Base-by-base conservation (phyloP, 352 stramenopile genomes). In the Salisapilia sapeloensis region DNA sequence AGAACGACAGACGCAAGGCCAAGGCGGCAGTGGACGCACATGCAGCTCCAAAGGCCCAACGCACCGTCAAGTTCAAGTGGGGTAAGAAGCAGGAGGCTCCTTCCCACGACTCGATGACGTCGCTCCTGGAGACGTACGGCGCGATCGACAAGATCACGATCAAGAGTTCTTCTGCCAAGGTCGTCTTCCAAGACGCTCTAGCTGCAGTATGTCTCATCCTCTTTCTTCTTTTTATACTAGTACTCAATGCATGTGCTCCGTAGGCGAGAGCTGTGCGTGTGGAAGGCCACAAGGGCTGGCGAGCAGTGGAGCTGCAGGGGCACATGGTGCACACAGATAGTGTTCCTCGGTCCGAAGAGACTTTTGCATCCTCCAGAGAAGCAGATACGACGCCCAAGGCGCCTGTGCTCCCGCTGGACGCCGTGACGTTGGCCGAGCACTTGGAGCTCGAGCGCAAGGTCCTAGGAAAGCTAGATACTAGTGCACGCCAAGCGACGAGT, bases 11-110 rank as follows among this genome's bases (percentile, higher is more conserved):
- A n/a, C 31, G 31, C 5, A n/a, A 36, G 7, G 31, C 31, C n/a
- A n/a, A n/a, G n/a, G n/a, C n/a, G n/a, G n/a, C n/a, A n/a, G n/a
- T n/a, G n/a, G n/a, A 33, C 22, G 17, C 28, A 42, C 25, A 33
- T 5, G 31, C 39, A 25, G 49, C 40, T 10, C 41, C 55, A 11
- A 84, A 76, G 39, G 65, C 70, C 7, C 53, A 82, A 33, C 63
- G 72, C 8, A 83, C 66, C 3, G 61, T 89, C n/a, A 76, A 56
- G 4, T 46, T 89, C 25, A 82, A 82, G 33, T 89, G 72, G 72
- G 63, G 81, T 38, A 58, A 58, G 29, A 64, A 55, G 17, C 51
- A 64, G 33, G 47, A 48, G 13, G 85, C 72, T 11, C 72, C 85
- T 40, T 85, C 69, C 15, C 69, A 85, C 30, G 63, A 84, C 16